Conservation (phyloP, 768 basidiomycete genomes). For the Clitopilus passeckerianus region DNA sequence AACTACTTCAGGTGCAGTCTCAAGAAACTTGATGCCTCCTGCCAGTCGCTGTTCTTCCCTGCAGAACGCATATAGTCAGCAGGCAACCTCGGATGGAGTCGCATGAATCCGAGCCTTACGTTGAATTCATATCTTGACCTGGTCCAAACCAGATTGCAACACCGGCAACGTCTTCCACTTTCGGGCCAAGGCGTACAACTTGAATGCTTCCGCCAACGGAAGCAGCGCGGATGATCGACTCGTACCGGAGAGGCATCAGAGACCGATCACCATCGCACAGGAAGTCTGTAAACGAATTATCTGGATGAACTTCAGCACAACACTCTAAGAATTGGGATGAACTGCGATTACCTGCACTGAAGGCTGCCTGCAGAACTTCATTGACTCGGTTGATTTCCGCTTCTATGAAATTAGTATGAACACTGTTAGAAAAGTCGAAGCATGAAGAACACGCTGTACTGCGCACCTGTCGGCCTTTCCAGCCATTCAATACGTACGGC, state of each 20-base stretch:
- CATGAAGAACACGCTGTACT: not conserved
- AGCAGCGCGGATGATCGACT: slow-evolving; percentile 15
- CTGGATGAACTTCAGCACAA: not conserved
- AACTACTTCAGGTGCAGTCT: slow-evolving; percentile 7
- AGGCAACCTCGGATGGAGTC: no score
- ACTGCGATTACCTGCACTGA: slow-evolving; percentile 6
- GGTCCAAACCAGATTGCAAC: slow-evolving; percentile 26
- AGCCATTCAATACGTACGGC: slow-evolving; percentile 4
- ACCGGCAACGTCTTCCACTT: slow-evolving; percentile 19
- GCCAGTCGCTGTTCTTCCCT: slow-evolving; percentile 19
- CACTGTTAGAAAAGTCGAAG: not conserved
- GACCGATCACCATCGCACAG: slow-evolving; percentile 15
- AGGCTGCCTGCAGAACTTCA: slow-evolving; percentile 8
- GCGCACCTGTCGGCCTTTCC: slow-evolving; percentile 7
- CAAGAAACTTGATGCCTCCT: slow-evolving; percentile 23
- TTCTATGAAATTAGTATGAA: not conserved
- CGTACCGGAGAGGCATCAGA: slow-evolving; percentile 10
- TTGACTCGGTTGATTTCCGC: slow-evolving; percentile 5
- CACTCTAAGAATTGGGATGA: not conserved
- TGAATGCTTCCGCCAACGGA: slow-evolving; percentile 22
- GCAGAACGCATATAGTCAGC: not conserved
- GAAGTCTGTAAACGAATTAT: slow-evolving; percentile 9
- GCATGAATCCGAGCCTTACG: slow-evolving; percentile 9
- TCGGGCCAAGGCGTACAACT: slow-evolving; percentile 16
- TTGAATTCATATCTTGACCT: slow-evolving; percentile 16